A percentile compares a stretch with the other conserved stretches of the same genome.
phyloP scores from a whole-genome alignment of 352 stramenopile species.

The Phytophthora cryptogea region DNA sequence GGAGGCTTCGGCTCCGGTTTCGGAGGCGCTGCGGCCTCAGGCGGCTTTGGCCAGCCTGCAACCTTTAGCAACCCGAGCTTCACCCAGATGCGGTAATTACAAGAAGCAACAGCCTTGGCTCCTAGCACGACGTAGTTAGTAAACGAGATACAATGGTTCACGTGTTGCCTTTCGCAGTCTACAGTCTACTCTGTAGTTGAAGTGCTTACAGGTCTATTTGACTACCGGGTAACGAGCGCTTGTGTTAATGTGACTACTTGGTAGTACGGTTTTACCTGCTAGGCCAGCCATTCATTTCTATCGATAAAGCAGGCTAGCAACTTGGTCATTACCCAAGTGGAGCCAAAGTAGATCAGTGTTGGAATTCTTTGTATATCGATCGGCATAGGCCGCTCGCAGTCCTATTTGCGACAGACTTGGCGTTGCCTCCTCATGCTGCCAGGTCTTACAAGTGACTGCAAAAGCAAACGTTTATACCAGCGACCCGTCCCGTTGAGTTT shows the following conservation, averaged over 20 bases:
- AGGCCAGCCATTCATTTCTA: slow-evolving; percentile 23
- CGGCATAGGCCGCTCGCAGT: slow-evolving; percentile 50
- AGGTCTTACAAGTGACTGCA: slow-evolving; percentile 88
- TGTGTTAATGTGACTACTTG: slow-evolving; percentile 1
- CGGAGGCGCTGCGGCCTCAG: slow-evolving; percentile 20
- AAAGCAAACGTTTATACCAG: slow-evolving; percentile 87
- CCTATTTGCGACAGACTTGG: slow-evolving; percentile 87
- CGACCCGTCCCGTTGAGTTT: slow-evolving; percentile 86
- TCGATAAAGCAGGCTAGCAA: neutral
- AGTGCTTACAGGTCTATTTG: no score
- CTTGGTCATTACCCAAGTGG: slow-evolving; percentile 22
- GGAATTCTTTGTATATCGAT: slow-evolving; percentile 13
- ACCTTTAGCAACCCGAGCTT: slow-evolving; percentile 55
- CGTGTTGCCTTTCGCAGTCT: neutral
- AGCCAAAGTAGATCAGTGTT: slow-evolving; percentile 7
- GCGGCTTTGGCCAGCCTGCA: slow-evolving; percentile 44
- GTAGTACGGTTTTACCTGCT: neutral
- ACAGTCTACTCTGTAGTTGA: no score
- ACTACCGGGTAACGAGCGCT: no score
- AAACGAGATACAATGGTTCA: slow-evolving; percentile 16
- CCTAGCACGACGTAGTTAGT: slow-evolving; percentile 7
- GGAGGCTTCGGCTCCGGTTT: slow-evolving; percentile 45
- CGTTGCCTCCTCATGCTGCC: slow-evolving; percentile 54
- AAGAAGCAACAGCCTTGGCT: neutral
- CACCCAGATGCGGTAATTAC: slow-evolving; percentile 52